A percentile compares a stretch with the other conserved stretches of the same genome.
Evolutionary conservation across 2,329 filamentous ascomycete species (phyloP).

Genomic region (Tolypocladium nubicola): DNA sequence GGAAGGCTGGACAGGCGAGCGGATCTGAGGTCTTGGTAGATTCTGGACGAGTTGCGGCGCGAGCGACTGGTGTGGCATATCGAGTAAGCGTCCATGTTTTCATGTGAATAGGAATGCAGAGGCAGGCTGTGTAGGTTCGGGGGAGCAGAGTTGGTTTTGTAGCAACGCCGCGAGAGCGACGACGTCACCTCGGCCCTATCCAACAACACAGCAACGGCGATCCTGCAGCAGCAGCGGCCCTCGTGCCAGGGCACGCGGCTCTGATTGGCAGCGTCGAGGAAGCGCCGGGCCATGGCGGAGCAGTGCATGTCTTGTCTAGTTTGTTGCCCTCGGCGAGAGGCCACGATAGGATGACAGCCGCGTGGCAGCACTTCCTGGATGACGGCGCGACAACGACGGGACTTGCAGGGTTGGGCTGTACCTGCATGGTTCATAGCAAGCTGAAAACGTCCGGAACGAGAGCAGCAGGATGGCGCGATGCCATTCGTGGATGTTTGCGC

Average conservation of each 20-base stretch:
- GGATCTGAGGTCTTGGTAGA: conserved; percentile 38
- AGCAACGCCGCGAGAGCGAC: neutral
- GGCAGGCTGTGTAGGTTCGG: too few relatives aligned
- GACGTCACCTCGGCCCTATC: neutral
- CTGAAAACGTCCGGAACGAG: neutral
- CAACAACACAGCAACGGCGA: too few relatives aligned
- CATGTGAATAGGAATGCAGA: neutral
- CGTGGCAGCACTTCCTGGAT: too few relatives aligned
- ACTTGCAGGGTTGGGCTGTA: neutral
- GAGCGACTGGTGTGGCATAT: conserved; percentile 35
- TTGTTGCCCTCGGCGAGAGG: neutral
- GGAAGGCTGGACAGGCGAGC: conserved; percentile 25
- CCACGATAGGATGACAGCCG: neutral
- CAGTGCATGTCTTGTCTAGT: neutral
- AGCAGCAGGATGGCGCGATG: neutral
- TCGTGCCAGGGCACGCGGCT: neutral
- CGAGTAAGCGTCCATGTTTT: conserved; percentile 41
- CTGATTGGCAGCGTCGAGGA: neutral
- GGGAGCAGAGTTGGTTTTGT: neutral
- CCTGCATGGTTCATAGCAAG: neutral
- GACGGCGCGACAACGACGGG: neutral
- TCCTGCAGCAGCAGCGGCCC: neutral
- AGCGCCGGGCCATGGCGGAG: neutral
- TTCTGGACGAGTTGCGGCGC: conserved; percentile 31
- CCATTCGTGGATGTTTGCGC: neutral